These are phyloP conservation scores for Posidonia australis DNA, from an alignment of 106 monocot genomes.

Conservation along the genomic window DNA sequence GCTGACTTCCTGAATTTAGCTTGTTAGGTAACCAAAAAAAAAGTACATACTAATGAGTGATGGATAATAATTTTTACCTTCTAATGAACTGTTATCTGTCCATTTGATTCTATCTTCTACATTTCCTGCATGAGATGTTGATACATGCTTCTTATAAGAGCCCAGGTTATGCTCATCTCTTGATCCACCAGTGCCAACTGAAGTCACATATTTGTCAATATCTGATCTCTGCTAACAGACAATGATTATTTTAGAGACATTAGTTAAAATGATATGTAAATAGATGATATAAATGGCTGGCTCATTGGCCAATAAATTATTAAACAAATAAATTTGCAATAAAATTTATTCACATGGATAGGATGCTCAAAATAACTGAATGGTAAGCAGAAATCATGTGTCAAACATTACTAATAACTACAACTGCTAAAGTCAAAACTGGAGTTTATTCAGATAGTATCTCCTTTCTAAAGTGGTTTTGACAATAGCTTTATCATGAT, in stretches of 20 bases:
- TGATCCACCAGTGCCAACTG: conserved; percentile 13
- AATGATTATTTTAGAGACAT: background rate
- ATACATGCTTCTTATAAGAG: conserved; percentile 10
- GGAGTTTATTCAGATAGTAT: too few relatives aligned
- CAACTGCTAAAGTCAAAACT: background rate
- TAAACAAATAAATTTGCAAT: too few relatives aligned
- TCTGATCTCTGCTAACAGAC: conserved; percentile 36
- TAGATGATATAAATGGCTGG: too few relatives aligned
- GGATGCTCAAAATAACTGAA: background rate
- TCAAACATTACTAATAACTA: too few relatives aligned
- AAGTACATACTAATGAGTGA: conserved; percentile 20
- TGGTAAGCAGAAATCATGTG: too few relatives aligned
- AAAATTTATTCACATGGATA: background rate
- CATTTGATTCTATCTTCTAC: conserved; percentile 30
- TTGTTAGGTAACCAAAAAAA: conserved; percentile 18
- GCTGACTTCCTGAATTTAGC: conserved; percentile 3
- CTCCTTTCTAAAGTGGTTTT: background rate
- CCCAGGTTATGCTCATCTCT: conserved; percentile 19
- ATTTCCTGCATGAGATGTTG: conserved; percentile 13
- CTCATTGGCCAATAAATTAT: too few relatives aligned
- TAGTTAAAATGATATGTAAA: background rate
- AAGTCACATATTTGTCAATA: conserved; percentile 15
- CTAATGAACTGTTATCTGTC: conserved; percentile 18
- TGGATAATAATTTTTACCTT: conserved; percentile 17
- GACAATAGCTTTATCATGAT: background rate